Conservation (phyloP, 2,329 filamentous ascomycete species). For the Xylaria sp. region DNA sequence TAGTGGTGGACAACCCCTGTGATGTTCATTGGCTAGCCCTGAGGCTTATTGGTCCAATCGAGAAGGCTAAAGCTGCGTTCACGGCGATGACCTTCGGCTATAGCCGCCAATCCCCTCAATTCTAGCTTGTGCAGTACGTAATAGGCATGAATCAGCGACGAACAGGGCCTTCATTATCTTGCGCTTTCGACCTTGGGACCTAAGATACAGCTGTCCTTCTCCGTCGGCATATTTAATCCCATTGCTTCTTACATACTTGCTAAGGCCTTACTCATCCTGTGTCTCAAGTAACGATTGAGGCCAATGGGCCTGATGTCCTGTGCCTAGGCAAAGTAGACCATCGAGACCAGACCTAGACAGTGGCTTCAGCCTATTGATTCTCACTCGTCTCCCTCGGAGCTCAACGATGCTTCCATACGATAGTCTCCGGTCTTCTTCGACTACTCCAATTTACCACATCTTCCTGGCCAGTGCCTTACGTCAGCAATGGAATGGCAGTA, state of each 20-base stretch:
- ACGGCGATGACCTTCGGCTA: not conserved
- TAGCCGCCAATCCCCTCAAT: conserved; percentile 1
- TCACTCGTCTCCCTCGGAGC: conserved; percentile 29
- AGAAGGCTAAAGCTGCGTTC: not conserved
- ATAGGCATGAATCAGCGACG: conserved; percentile 28
- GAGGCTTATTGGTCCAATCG: not conserved
- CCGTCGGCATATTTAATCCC: conserved; percentile 35
- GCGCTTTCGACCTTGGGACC: conserved; percentile 38
- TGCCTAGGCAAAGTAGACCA: conserved; percentile 34
- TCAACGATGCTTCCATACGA: conserved; percentile 33
- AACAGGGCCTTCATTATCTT: conserved; percentile 42
- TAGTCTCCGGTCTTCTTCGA: conserved; percentile 34
- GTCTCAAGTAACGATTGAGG: conserved; percentile 34
- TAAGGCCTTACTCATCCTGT: conserved; percentile 37
- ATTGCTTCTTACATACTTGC: conserved; percentile 40
- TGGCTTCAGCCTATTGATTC: conserved; percentile 37
- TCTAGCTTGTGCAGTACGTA: conserved; percentile 15
- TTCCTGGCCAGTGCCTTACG: conserved; percentile 42
- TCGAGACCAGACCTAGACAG: conserved; percentile 37
- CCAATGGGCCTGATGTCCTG: conserved; percentile 33
- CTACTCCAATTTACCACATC: conserved; percentile 44
- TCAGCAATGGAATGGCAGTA: conserved; percentile 41
- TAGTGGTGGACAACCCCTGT: not conserved
- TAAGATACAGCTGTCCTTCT: conserved; percentile 38
- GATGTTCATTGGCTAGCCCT: not conserved